These are phyloP conservation scores for Prunus padus DNA, from an alignment of 306 rosid genomes.

Conservation along the genomic window DNA sequence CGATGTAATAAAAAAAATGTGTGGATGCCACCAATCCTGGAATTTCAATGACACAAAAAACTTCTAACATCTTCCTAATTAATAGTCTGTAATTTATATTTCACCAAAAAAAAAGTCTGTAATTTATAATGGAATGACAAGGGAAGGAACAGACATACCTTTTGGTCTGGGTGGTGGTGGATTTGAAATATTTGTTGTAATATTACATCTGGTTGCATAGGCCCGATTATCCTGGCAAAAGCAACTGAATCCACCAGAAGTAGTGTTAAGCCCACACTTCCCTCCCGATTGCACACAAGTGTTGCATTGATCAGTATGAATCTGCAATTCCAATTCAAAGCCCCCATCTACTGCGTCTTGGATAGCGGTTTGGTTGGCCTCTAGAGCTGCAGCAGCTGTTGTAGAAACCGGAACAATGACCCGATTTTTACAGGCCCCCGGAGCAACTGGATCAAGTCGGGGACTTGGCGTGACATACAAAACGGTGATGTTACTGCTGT, in stretches of 20 bases:
- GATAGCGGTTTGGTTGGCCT: neutral
- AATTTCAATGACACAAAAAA: neutral
- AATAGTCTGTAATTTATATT: neutral
- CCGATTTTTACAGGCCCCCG: rapidly evolving
- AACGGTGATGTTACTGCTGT: no score
- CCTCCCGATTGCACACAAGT: neutral
- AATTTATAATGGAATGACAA: neutral
- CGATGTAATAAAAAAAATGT: no score
- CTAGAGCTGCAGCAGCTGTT: neutral
- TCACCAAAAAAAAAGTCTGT: no score
- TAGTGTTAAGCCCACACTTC: neutral
- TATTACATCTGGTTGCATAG: neutral
- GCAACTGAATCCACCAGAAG: neutral
- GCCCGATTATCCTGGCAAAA: neutral
- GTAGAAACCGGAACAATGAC: neutral
- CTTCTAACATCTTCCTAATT: neutral
- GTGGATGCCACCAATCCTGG: neutral
- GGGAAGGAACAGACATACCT: slow-evolving; percentile 4
- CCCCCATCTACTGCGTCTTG: neutral
- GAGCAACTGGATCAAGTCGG: no score
- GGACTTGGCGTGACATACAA: no score
- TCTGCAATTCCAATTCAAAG: neutral
- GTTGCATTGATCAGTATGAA: neutral
- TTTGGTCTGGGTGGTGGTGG: no score
- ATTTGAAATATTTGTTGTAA: no score